A percentile compares a stretch with the other conserved stretches of the same genome.
Evolutionary conservation across 768 basidiomycete species (phyloP).

Genomic region (Strobilomyces confusus): DNA sequence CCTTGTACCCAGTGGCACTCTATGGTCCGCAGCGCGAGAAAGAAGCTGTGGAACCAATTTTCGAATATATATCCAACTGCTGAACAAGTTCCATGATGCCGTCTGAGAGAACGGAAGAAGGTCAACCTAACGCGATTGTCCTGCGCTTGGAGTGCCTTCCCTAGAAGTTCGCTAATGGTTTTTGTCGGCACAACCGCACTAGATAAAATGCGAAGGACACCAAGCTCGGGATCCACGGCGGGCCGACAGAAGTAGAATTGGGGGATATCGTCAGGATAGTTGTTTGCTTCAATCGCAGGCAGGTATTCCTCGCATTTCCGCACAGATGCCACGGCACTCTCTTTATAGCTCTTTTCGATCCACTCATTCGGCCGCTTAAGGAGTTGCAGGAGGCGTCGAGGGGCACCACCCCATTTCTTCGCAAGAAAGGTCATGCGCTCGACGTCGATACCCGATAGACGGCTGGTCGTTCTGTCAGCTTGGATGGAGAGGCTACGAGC

Average conservation of each 20-base stretch:
- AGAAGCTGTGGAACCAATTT: too few species aligned
- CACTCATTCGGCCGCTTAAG: accelerated
- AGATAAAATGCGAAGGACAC: not conserved
- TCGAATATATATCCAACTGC: not conserved
- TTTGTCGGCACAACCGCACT: not conserved
- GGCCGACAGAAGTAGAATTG: not conserved
- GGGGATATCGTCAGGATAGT: not conserved
- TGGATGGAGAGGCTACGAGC: too few species aligned
- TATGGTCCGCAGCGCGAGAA: too few species aligned
- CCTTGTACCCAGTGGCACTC: too few species aligned
- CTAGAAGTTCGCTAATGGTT: not conserved
- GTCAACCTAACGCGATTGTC: not conserved
- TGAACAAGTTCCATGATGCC: not conserved
- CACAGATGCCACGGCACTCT: not conserved
- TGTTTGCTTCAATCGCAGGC: too few species aligned
- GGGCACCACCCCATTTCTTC: too few species aligned
- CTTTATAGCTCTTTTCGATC: not conserved
- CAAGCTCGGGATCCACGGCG: too few species aligned
- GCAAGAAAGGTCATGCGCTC: too few species aligned
- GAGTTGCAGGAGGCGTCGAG: not conserved
- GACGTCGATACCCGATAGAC: not conserved
- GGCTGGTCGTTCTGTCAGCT: not conserved
- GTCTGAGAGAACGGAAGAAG: too few species aligned
- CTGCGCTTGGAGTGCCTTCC: not conserved
- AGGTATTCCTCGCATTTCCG: not conserved